A percentile compares a stretch with the other conserved stretches of the same genome.
phyloP scores from a whole-genome alignment of 2,329 filamentous ascomycete genomes.

The Colletotrichum sidae region DNA sequence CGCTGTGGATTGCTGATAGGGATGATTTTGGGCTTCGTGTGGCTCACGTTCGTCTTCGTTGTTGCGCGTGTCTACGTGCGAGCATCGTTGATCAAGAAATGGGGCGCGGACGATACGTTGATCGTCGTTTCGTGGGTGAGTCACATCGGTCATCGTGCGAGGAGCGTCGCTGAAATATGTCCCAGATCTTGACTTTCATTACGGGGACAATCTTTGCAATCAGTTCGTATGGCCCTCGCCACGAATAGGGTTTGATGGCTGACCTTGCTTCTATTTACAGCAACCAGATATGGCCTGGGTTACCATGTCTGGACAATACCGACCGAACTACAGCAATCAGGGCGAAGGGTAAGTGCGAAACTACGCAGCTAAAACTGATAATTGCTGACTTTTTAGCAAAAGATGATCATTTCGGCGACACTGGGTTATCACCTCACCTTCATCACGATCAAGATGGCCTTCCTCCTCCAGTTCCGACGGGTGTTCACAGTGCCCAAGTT shows the following conservation, averaged over 20 bases:
- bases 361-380: not conserved
- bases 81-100: conserved; percentile 23
- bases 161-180: not conserved
- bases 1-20: conserved; percentile 18
- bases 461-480: conserved; percentile 26
- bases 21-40: conserved; percentile 2
- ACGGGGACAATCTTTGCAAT: conserved; percentile 14
- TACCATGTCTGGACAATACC: conserved; percentile 23
- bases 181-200: conserved; percentile 1
- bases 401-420: conserved; percentile 18
- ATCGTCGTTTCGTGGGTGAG: conserved; percentile 23
- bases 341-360: not conserved
- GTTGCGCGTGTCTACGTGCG: conserved; percentile 21
- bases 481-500: conserved; percentile 18
- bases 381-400: too few relatives aligned
- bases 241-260: not conserved
- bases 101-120: conserved; percentile 26
- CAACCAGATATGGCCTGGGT: conserved; percentile 15
- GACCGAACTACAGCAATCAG: not conserved
- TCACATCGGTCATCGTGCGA: not conserved
- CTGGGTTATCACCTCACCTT: conserved; percentile 25
- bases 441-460: conserved; percentile 28
- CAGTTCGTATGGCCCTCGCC: not conserved
- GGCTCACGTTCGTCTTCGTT: conserved; percentile 17
- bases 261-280: not conserved